phyloP scores from a whole-genome alignment of 495 filamentous ascomycete species.

The Astrothelium subdiscretum region DNA sequence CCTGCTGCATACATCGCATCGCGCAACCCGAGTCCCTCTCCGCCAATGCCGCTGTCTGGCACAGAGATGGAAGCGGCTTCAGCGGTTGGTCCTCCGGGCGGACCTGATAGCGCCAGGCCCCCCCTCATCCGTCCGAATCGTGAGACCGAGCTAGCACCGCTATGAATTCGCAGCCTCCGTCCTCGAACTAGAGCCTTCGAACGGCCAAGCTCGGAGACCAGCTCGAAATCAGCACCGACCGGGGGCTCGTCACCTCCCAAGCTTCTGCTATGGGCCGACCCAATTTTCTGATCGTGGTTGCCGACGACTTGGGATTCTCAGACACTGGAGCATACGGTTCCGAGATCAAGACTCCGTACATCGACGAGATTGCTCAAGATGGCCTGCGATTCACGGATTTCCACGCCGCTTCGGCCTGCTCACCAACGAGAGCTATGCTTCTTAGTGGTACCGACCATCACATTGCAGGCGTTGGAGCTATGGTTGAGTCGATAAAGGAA shows the following conservation, averaged over 20 bases:
- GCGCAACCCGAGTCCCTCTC: neutral
- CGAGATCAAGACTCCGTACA: slow-evolving; percentile 26
- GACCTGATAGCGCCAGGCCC: neutral
- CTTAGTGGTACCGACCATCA: slow-evolving; percentile 41
- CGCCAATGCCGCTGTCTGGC: neutral
- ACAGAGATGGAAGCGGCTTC: neutral
- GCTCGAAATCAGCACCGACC: no score
- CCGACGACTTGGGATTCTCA: slow-evolving; percentile 28
- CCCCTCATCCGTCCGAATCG: neutral
- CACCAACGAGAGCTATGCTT: slow-evolving; percentile 32
- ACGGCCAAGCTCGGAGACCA: neutral
- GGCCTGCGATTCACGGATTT: slow-evolving; percentile 24
- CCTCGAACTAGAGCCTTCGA: neutral
- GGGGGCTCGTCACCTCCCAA: no score
- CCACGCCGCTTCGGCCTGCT: slow-evolving; percentile 28
- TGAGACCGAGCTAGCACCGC: neutral
- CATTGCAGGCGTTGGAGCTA: slow-evolving; percentile 32
- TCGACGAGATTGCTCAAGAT: slow-evolving; percentile 22
- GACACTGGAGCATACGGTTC: slow-evolving; percentile 22
- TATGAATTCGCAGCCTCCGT: neutral
- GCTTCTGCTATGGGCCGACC: slow-evolving; percentile 6
- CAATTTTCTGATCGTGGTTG: slow-evolving; percentile 27
- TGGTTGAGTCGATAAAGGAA: slow-evolving; percentile 27
- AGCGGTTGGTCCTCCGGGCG: neutral
- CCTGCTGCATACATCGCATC: neutral